Evolutionary conservation across 352 stramenopile species (phyloP), one percentile per base, ranked within the genome.

Genomic region (Pythium brassicae): DNA sequence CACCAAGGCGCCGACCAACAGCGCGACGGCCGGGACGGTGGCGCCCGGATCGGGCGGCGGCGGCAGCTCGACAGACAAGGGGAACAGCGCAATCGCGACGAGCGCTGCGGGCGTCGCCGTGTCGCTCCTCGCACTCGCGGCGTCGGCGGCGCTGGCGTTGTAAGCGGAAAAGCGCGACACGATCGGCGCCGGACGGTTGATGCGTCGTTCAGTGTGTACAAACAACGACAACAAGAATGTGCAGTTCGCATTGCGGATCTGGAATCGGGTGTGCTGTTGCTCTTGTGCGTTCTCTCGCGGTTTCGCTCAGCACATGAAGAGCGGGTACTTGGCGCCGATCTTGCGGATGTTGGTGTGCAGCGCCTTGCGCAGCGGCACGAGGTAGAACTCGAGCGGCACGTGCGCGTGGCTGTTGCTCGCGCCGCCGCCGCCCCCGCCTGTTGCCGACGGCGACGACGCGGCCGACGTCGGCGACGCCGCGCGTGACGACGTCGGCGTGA

Each of bases 321-420:
- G 63, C 23, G 74, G 63, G 49, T 91, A 94, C 66, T 88, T 85
- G 39, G 68, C 68, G 25, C 82, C 82, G 44, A 94, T 73, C 53
- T 76, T 78, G 53, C 63, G 64, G 22, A 94, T 94, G 57, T 94
- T 94, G 59, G 67, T 69, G 50, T 90, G 80, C 48, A 94, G 57
- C 9, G 82, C 82, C 53, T 84, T 82, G n/a, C 83, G 78, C 35
- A 94, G 37, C 2, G 84, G 84, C 8, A 91, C 75, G 15, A 92
- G 57, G 61, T 91, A 94, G 43, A 89, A 88, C 48, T 92, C 82
- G 19, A 90, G 71, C 12, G 76, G 74, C 26, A 81, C 78, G 26
- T 78, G 62, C 10, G 67, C 58, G 44, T 69, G 55, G 32, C 51
- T 63, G 3, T 42, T 57, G 20, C n/a, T 47, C 42, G 42, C 14